Evolutionary conservation across 768 basidiomycete genomes (phyloP).

Genomic region (Stropharia rugosoannulata): DNA sequence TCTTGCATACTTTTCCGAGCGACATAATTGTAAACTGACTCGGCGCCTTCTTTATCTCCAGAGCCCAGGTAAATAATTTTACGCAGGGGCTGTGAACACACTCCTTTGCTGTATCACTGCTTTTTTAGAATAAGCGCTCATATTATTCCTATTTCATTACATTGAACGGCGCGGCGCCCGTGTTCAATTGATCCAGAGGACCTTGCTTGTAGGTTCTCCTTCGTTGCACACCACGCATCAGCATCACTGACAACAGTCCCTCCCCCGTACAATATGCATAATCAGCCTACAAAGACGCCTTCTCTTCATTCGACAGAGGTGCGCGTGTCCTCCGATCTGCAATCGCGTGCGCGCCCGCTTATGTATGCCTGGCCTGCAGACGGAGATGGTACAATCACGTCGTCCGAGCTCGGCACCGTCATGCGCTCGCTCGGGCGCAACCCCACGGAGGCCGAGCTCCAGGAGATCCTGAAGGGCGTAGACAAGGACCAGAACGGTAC

Average conservation of each 20-base stretch:
- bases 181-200: background rate
- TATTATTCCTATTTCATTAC: too few relatives aligned
- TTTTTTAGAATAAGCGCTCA: too few relatives aligned
- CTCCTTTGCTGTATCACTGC: too few relatives aligned
- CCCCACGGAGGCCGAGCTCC: slow-evolving; percentile 42
- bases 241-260: background rate
- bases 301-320: slow-evolving; percentile 97
- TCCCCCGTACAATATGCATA: background rate
- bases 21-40: too few relatives aligned
- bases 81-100: too few relatives aligned
- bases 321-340: slow-evolving; percentile 17
- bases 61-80: too few relatives aligned
- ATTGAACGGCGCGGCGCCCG: too few relatives aligned
- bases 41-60: too few relatives aligned
- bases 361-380: slow-evolving; percentile 26
- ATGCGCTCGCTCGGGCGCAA: slow-evolving; percentile 47
- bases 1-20: too few relatives aligned
- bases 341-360: slow-evolving; percentile 2
- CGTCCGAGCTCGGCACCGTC: slow-evolving; percentile 42
- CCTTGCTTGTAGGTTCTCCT: background rate
- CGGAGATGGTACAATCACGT: slow-evolving; percentile 47
- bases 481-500: slow-evolving; percentile 43
- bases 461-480: slow-evolving; percentile 44
- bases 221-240: background rate
- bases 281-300: slow-evolving; percentile 96